These are phyloP conservation scores for Angomonas deanei DNA, from an alignment of 208 protist genomes.

Conservation along the genomic window DNA sequence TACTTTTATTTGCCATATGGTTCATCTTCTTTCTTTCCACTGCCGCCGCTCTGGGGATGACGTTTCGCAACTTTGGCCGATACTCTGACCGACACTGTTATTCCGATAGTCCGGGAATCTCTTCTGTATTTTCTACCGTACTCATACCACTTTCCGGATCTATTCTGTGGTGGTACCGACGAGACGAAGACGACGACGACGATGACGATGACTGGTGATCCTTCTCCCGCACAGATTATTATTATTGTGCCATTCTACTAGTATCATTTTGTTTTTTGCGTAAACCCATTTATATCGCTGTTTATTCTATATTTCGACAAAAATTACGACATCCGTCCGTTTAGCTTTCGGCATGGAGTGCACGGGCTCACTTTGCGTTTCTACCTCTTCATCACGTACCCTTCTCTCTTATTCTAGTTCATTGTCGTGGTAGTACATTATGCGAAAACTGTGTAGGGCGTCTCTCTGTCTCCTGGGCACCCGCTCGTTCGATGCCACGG, in stretches of 20 bases:
- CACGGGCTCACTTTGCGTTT: too few species aligned
- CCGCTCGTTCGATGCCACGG: constrained; percentile 43
- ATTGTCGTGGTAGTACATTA: neutral
- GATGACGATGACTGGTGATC: constrained; percentile 15
- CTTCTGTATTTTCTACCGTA: constrained; percentile 54
- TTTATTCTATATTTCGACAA: constrained; percentile 4
- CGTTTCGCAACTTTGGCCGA: constrained; percentile 38
- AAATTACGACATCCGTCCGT: too few species aligned
- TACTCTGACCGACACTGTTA: constrained; percentile 27
- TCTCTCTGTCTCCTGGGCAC: neutral
- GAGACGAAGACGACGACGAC: constrained; percentile 20
- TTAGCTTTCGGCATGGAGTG: too few species aligned
- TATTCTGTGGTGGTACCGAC: constrained; percentile 64
- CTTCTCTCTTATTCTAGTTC: too few species aligned
- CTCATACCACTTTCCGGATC: constrained; percentile 46
- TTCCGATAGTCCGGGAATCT: constrained; percentile 43
- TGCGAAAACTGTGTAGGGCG: neutral
- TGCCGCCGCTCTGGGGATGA: constrained; percentile 38
- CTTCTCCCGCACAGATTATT: neutral
- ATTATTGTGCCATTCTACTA: neutral
- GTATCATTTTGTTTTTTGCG: constrained; percentile 3
- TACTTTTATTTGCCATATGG: constrained; percentile 71
- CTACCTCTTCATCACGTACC: too few species aligned
- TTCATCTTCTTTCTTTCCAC: constrained; percentile 57
- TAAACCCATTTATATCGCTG: neutral